Conservation (phyloP, 441 rosid species). For the Pelargonium citronellum region DNA sequence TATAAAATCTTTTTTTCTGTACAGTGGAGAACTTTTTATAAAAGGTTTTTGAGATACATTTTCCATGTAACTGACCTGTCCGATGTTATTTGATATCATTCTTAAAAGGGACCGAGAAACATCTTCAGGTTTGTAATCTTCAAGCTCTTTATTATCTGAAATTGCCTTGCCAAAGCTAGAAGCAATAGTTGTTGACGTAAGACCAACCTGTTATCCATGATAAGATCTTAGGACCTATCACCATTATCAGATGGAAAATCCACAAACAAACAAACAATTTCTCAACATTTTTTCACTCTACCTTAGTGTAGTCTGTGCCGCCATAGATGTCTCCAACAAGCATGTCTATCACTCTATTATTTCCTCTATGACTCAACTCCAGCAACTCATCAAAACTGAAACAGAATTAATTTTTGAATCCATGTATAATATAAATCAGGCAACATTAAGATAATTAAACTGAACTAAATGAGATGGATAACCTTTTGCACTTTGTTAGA, state of each 20-base stretch:
- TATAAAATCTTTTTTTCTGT: too few relatives aligned
- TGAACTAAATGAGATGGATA: conserved; percentile 16
- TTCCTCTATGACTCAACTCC: conserved; percentile 96
- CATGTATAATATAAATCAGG: conserved; percentile 12
- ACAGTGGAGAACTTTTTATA: neutral
- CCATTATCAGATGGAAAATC: neutral
- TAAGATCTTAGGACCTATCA: conserved; percentile 9
- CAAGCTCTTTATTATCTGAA: conserved; percentile 83
- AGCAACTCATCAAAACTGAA: conserved; percentile 93
- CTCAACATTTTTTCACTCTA: conserved; percentile 23
- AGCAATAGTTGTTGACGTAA: conserved; percentile 94
- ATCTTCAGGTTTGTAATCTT: conserved; percentile 91
- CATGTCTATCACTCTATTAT: conserved; percentile 90
- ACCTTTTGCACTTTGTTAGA: conserved; percentile 96
- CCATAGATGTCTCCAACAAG: conserved; percentile 99
- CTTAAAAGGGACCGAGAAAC: conserved; percentile 92
- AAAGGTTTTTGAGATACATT: neutral
- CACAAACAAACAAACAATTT: conserved; percentile 12
- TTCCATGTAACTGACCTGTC: conserved; percentile 53
- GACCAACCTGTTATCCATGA: conserved; percentile 59
- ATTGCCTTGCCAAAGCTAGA: conserved; percentile 96
- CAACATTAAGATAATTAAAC: neutral
- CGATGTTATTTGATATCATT: conserved; percentile 96
- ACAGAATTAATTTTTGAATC: neutral
- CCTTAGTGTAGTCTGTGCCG: conserved; percentile 95